These are phyloP conservation scores for Hamamelis virginiana DNA, from an alignment of 164 flowering plant genomes.

Conservation along the genomic window DNA sequence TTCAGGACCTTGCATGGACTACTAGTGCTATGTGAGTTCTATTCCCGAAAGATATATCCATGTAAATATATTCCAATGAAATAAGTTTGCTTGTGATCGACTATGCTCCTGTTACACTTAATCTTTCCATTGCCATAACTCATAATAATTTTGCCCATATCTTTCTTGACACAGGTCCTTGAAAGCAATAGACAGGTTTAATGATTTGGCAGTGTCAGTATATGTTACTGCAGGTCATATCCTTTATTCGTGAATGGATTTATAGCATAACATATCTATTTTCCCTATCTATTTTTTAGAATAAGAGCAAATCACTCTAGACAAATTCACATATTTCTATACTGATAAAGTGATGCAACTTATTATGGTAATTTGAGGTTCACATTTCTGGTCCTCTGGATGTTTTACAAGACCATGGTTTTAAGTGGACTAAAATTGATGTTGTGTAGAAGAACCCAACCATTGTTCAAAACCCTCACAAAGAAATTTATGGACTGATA, in stretches of 20 bases:
- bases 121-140: too few species aligned
- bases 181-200: conserved; percentile 87
- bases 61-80: too few species aligned
- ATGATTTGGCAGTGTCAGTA: conserved; percentile 87
- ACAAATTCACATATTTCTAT: neutral
- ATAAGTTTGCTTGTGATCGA: too few species aligned
- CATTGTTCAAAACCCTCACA: too few species aligned
- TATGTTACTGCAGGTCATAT: conserved; percentile 99
- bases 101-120: too few species aligned
- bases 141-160: neutral
- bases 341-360: neutral
- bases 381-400: too few species aligned
- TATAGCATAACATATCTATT: neutral
- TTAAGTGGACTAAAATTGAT: too few species aligned
- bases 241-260: conserved; percentile 38
- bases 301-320: too few species aligned
- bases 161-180: conserved; percentile 62
- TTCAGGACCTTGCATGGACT: conserved; percentile 97
- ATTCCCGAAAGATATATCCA: neutral
- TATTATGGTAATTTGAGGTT: neutral
- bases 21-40: conserved; percentile 84
- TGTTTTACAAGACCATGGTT: too few species aligned
- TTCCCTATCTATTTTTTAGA: too few species aligned
- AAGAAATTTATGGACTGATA: too few species aligned
- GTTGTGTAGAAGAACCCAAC: too few species aligned